A percentile compares a stretch with the other conserved stretches of the same genome.
These are phyloP conservation scores for Fusarium setosum DNA, from an alignment of 2,329 filamentous ascomycete species.

Conservation along the genomic window DNA sequence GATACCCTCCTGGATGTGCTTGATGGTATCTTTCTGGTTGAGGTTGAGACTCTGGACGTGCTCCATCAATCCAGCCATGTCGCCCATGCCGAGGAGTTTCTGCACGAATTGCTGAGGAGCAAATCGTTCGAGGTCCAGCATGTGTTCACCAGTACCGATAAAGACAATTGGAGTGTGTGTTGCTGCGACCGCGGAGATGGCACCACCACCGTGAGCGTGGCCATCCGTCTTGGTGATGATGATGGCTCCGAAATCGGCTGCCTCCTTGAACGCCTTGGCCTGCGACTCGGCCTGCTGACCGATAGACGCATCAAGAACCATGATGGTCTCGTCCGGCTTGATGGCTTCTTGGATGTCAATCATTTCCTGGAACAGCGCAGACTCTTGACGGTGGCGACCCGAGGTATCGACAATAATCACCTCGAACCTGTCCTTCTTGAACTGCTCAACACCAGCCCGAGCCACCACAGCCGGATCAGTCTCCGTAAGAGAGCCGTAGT, in stretches of 20 bases:
- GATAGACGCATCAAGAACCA: constrained; percentile 97
- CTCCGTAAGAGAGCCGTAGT: constrained; percentile 96
- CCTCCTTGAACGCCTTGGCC: constrained; percentile 96
- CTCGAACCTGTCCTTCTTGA: constrained; percentile 98
- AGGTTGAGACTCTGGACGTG: constrained; percentile 96
- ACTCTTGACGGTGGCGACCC: constrained; percentile 93
- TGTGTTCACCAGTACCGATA: constrained; percentile 96
- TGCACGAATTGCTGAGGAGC: constrained; percentile 92
- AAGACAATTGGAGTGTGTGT: constrained; percentile 98
- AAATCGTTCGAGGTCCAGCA: constrained; percentile 94
- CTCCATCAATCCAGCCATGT: constrained; percentile 94
- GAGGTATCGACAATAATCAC: constrained; percentile 99
- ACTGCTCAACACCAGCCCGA: constrained; percentile 96
- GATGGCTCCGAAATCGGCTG: constrained; percentile 96
- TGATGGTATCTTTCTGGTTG: constrained; percentile 98
- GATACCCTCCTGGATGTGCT: constrained; percentile 96
- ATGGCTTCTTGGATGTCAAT: constrained; percentile 94
- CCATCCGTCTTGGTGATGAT: constrained; percentile 99
- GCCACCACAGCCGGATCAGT: constrained; percentile 95
- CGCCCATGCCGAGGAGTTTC: constrained; percentile 96
- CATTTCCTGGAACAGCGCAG: constrained; percentile 97
- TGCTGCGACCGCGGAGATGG: constrained; percentile 95
- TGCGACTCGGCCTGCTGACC: constrained; percentile 96
- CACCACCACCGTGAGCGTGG: constrained; percentile 93
- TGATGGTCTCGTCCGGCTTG: constrained; percentile 91